phyloP scores from a whole-genome alignment of 257 asterid species.

The Voacanga thouarsii region DNA sequence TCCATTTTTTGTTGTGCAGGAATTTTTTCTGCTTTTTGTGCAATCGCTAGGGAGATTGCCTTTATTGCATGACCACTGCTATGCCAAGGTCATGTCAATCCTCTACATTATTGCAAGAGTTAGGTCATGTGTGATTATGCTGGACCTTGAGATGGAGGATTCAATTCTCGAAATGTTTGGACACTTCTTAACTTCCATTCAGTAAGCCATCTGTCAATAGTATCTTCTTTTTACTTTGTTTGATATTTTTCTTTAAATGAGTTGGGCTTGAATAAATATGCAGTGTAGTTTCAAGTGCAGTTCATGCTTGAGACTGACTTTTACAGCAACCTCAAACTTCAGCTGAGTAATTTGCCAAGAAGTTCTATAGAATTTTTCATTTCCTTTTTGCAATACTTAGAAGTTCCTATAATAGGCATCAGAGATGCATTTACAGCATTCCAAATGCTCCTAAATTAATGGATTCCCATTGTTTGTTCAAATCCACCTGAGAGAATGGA shows the following conservation, averaged over 20 bases:
- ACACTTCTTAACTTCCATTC: not conserved
- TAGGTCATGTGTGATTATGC: not conserved
- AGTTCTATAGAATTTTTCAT: not conserved
- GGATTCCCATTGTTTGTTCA: not conserved
- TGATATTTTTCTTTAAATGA: not conserved
- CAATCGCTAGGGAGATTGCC: not conserved
- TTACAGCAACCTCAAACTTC: not conserved
- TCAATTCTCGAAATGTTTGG: not conserved
- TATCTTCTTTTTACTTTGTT: not conserved
- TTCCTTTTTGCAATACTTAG: too few relatives aligned
- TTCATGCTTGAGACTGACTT: not conserved
- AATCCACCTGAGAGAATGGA: too few relatives aligned
- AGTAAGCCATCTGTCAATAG: not conserved
- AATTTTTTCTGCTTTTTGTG: not conserved
- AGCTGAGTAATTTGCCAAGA: not conserved
- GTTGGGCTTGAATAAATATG: not conserved
- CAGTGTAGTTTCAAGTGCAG: not conserved
- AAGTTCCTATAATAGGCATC: not conserved
- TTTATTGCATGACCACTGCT: not conserved
- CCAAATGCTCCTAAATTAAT: not conserved
- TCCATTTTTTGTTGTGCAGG: not conserved
- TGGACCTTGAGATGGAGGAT: constrained; percentile 3
- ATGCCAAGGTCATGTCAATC: not conserved
- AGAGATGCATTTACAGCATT: not conserved
- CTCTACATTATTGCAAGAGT: not conserved